Evolutionary conservation across 2,329 filamentous ascomycete genomes (phyloP), one percentile per base, ranked within the genome.

Genomic region (Polychaeton citri): DNA sequence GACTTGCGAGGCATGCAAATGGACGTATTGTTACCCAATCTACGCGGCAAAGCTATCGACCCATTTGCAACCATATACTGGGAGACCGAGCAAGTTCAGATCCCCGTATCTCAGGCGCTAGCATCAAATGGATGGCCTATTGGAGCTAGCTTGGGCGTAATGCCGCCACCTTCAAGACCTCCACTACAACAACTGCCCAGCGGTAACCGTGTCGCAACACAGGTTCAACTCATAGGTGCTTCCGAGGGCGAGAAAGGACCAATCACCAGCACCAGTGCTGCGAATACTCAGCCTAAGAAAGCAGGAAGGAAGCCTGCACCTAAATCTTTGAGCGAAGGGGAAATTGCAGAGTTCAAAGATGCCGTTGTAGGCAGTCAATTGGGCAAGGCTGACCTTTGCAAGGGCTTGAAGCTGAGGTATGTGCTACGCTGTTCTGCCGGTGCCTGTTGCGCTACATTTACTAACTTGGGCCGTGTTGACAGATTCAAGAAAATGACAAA

Each of bases 21-120:
- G 35, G 48, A 43, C 8, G 37, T 53, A 15, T 38, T 56, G 7
- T 39, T 56, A 16, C 49, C 53, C n/a, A 42, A 38, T 6, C 43
- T 54, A 30, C 32, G 31, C 6, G 47, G 45, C 53, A 58, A 36
- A 61, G 74, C 76, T 6, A 88, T 98, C 44, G 79, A 98, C 51
- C 90, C 90, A 0, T 92, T 88, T 53, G 87, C 84, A 0, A 75
- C 74, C 0, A 58, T 65, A 1, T 96, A 96, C 58, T 96, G 90
- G 90, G 56, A 58, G 6, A 50, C 54, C 7, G 49, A 57, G 2
- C 49, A 52, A 24, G 30, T 45, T 12, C 30, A 42, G 21, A 38
- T 40, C 19, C 35, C 43, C 30, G 38, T 34, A 12, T 10, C 15
- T 5, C 7, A 10, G 3, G 24, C 24, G 4, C 24, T 12, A 28